Evolutionary conservation across 2,329 filamentous ascomycete species (phyloP).

Genomic region (Fusarium nisikadoi): DNA sequence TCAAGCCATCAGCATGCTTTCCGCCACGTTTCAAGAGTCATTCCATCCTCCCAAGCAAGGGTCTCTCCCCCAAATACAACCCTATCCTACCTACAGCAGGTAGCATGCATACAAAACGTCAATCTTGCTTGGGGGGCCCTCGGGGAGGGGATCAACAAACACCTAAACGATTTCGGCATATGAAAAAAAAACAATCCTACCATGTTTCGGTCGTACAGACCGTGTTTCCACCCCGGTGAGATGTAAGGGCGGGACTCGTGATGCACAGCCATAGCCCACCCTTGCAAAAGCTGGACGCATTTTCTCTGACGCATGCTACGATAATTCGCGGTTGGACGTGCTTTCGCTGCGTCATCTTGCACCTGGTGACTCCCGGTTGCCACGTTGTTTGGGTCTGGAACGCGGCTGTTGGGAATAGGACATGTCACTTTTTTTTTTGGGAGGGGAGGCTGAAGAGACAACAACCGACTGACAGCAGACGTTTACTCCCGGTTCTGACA

Average conservation of each 20-base stretch:
- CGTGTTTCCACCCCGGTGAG: conserved; percentile 26
- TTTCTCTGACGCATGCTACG: background rate
- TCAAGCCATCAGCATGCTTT: background rate
- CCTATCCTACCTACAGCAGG: background rate
- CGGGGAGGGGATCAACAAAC: background rate
- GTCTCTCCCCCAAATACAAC: background rate
- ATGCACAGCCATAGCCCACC: background rate
- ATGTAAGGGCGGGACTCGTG: conserved; percentile 2
- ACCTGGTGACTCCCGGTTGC: conserved; percentile 1
- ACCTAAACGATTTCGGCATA: background rate
- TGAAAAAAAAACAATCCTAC: background rate
- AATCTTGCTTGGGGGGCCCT: background rate
- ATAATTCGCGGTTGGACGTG: background rate
- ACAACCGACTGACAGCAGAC: background rate
- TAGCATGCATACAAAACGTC: background rate
- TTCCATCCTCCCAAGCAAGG: background rate
- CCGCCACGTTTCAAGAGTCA: background rate
- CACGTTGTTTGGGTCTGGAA: conserved; percentile 1
- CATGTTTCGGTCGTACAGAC: conserved; percentile 1
- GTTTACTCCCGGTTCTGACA: background rate
- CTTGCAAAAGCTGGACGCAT: background rate
- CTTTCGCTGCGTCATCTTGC: background rate
- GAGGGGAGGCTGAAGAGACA: background rate
- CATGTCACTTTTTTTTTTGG: background rate
- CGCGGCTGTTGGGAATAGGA: background rate